Evolutionary conservation across 345 rosid species (phyloP), one percentile per base, ranked within the genome.

Genomic region (Syzygium oleosum): DNA sequence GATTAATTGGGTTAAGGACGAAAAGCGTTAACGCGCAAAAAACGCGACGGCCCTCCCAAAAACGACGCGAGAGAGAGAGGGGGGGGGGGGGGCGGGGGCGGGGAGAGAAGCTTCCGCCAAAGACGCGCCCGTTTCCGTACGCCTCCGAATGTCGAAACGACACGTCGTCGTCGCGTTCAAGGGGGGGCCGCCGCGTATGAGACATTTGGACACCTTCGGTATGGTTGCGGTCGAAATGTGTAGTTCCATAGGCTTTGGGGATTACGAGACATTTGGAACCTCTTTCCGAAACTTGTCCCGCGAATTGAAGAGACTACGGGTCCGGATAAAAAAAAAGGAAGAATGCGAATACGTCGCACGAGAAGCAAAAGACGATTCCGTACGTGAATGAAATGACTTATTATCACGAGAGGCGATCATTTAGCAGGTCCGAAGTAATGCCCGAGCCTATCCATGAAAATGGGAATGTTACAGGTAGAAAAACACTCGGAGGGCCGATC

Each of bases 121-220:
- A 19, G 49, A 9, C 4, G 80, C 9, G 80, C 10, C 25, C 80
- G 80, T 73, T n/a, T 73, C 25, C 9, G 80, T 1, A 22, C 80
- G 80, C 14, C 80, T 73, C 13, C 38, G 80, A 73, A 12, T 7
- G 80, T 19, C 7, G 15, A 19, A 19, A 51, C 68, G 79, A 49
- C 87, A 56, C 84, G 88, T 86, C 85, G 19, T 22, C 86, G 51
- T 90, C 84, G 2, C 91, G 68, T 38, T 51, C 51, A 14, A 86
- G 51, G 5, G 38, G 38, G 85, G 80, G 90, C 85, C 65, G 84
- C 90, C 90, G 90, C 86, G 84, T n/a, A n/a, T n/a, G n/a, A n/a
- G n/a, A n/a, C n/a, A n/a, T n/a, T n/a, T n/a, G 29, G 29, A 4
- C 78, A 1, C 22, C 0, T 65, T 15, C 7, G 78, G 43, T 8